Base-by-base conservation (phyloP, 1,284 basidiomycete species). In the Naganishia sp. region DNA sequence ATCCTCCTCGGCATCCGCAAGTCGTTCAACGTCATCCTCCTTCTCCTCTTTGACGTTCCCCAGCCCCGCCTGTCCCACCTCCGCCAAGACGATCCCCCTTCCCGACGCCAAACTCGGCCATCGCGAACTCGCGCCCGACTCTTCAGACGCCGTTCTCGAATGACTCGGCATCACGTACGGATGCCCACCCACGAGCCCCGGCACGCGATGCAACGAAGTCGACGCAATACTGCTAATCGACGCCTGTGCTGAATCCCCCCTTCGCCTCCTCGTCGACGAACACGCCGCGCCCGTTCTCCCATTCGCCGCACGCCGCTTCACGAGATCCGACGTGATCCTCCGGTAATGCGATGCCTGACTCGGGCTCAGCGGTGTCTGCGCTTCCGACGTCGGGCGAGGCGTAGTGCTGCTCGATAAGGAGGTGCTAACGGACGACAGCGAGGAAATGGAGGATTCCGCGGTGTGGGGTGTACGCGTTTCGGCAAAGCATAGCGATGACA, bases 401-500 rank as follows among this genome's bases (percentile, higher is more conserved):
- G 49, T 48, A 2, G 36, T 50, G 23, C 10, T 65, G 21, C 55
- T 48, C 18, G 18, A 25, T 16, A 48, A 31, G 21, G 52, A 54
- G 28, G 23, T 54, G 28, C 61, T 67, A 15, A 68, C 49, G 61
- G 70, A 70, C 36, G 67, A 68, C 45, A 71, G 57, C n/a, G 72
- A 61, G 44, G 70, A 55, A 10, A 60, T 54, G 33, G 70, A 65
- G 42, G 67, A 66, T 63, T 44, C 69, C 49, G 13, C 65, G 53
- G 16, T 66, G 52, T 59, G 69, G 46, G 21, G 59, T 25, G 55
- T 28, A 28, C 28, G 52, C 10, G 52, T 31, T 28, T 75, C 71
- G 54, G 75, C 73, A 64, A 75, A 77, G 53, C 78, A 78, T 45
- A 80, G 68, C 2, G 78, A 78, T 0, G 76, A 75, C 68, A 80